phyloP scores from a whole-genome alignment of 805 yeast species.

The Kluyveromyces siamensis region DNA sequence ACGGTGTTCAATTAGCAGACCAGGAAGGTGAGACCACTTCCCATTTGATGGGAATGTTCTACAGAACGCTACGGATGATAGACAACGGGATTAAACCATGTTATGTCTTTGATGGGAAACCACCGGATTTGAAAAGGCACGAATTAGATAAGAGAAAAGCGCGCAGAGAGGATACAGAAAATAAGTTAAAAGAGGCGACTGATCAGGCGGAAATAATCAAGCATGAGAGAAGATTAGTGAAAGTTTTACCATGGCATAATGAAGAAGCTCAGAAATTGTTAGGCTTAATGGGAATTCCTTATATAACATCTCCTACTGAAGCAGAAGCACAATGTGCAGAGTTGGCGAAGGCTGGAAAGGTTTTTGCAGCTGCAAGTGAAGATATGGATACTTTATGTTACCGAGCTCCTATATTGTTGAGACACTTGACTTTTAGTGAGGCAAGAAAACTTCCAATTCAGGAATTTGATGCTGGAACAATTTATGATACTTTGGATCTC shows the following conservation, averaged over 20 bases:
- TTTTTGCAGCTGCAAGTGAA: slow-evolving; percentile 94
- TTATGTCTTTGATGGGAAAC: slow-evolving; percentile 95
- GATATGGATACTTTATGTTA: slow-evolving; percentile 98
- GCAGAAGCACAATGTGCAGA: slow-evolving; percentile 99
- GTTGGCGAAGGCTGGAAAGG: slow-evolving; percentile 80
- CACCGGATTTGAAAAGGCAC: slow-evolving; percentile 89
- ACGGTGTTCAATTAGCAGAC: slow-evolving; percentile 85
- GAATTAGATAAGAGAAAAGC: slow-evolving; percentile 81
- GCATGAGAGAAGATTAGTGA: slow-evolving; percentile 74
- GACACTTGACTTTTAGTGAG: slow-evolving; percentile 91
- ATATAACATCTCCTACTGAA: slow-evolving; percentile 89
- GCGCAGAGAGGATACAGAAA: slow-evolving; percentile 75
- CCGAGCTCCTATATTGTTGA: slow-evolving; percentile 68
- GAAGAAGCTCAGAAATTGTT: slow-evolving; percentile 84
- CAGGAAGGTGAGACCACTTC: slow-evolving; percentile 90
- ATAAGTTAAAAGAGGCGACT: slow-evolving; percentile 61
- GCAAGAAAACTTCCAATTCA: slow-evolving; percentile 88
- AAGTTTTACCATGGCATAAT: slow-evolving; percentile 83
- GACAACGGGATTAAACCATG: slow-evolving; percentile 94
- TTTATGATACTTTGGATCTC: slow-evolving; percentile 71
- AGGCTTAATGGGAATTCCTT: slow-evolving; percentile 91
- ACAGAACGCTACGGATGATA: slow-evolving; percentile 81
- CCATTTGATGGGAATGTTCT: slow-evolving; percentile 93
- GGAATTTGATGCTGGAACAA: slow-evolving; percentile 61
- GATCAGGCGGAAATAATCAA: slow-evolving; percentile 70